phyloP scores from a whole-genome alignment of 371 early-diverging fungal genomes.

The Zancudomyces culisetae region DNA sequence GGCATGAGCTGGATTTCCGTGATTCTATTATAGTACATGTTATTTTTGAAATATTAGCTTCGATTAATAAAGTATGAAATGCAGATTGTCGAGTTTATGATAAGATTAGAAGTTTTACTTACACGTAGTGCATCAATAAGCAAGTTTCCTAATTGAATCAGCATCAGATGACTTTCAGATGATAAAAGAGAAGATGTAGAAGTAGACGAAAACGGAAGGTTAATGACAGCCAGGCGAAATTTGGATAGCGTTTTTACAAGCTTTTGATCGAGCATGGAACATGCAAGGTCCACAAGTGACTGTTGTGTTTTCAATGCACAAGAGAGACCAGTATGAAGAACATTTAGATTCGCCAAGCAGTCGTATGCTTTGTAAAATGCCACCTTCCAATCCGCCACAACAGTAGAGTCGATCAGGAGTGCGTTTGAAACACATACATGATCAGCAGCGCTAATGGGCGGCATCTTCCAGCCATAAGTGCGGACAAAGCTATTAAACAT shows the following conservation, averaged over 20 bases:
- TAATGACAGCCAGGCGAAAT: constrained; percentile 49
- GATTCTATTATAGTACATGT: constrained; percentile 4
- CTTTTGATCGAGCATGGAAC: constrained; percentile 53
- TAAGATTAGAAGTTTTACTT: not conserved
- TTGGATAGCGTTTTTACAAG: constrained; percentile 38
- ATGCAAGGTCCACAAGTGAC: constrained; percentile 49
- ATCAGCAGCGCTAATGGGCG: constrained; percentile 56
- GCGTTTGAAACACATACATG: constrained; percentile 59
- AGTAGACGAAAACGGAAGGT: constrained; percentile 27
- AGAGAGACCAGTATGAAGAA: constrained; percentile 42
- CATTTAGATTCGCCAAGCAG: constrained; percentile 24
- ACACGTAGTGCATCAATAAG: constrained; percentile 54
- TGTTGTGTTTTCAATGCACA: constrained; percentile 54
- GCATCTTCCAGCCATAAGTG: constrained; percentile 53
- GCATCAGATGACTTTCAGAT: constrained; percentile 36
- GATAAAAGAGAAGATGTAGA: too few species aligned
- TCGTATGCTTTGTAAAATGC: constrained; percentile 78
- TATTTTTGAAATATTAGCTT: not conserved
- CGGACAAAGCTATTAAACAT: constrained; percentile 59
- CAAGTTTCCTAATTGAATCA: constrained; percentile 54
- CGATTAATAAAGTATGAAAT: not conserved
- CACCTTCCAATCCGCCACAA: constrained; percentile 33
- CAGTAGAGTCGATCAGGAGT: constrained; percentile 32
- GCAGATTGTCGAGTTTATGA: not conserved
- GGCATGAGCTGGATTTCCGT: constrained; percentile 16